Percentiles rank a stretch among this genome's conserved stretches.
phyloP scores from a whole-genome alignment of 345 rosid species.

The Balakata baccata region DNA sequence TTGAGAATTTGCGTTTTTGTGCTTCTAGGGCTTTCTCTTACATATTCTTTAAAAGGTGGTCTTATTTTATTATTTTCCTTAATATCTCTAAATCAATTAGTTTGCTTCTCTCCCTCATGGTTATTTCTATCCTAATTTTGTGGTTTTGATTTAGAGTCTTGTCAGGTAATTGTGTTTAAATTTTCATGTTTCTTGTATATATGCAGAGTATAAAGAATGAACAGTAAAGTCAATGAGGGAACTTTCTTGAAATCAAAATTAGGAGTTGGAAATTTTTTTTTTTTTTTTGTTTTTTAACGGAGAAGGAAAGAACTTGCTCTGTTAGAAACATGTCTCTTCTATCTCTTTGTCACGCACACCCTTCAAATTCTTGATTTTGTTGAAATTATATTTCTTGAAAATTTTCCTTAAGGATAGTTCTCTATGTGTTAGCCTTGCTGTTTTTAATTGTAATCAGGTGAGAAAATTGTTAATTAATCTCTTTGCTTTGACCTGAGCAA shows the following conservation, averaged over 20 bases:
- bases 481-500: neutral
- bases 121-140: conserved; percentile 1
- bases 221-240: neutral
- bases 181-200: too few species aligned
- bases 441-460: neutral
- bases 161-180: too few species aligned
- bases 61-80: too few species aligned
- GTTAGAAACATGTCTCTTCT: conserved; percentile 8
- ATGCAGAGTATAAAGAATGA: neutral
- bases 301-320: neutral
- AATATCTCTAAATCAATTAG: too few species aligned
- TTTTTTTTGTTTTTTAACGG: too few species aligned
- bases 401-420: conserved; percentile 23
- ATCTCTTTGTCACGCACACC: neutral
- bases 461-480: neutral
- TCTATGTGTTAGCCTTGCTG: neutral
- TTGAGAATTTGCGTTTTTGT: too few species aligned
- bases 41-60: too few species aligned
- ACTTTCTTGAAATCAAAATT: neutral
- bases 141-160: neutral
- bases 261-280: too few species aligned
- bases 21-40: too few species aligned
- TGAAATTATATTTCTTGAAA: neutral
- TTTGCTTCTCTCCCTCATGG: too few species aligned
- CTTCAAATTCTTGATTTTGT: neutral